Evolutionary conservation across 805 yeast genomes (phyloP), one percentile per base, ranked within the genome.

Genomic region (Metschnikowia borealis): DNA sequence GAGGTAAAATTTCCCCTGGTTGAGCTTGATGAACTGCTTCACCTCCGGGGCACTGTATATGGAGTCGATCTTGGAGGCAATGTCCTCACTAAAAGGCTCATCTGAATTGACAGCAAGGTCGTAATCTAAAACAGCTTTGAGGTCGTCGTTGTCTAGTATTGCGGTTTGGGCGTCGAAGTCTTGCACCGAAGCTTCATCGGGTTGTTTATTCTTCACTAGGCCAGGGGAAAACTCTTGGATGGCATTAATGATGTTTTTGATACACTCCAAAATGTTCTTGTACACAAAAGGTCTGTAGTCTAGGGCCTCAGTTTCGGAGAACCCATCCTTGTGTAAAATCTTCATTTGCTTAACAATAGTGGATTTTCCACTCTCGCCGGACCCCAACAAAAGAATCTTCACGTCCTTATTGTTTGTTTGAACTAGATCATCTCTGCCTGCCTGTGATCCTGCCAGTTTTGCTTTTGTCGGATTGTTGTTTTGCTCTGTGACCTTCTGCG

Each of bases 351-450:
- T 87, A 47, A 87, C 80, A 47, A 87, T 82, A 15, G 95, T 87
- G 6, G 90, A 83, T 62, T 87, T 87, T 4, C 95, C 95, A 54
- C 84, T 77, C 62, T 87, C 95, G 14, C 98, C 99, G 0, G 97
- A 87, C 5, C 99, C 94, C 44, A 87, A 68, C 33, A 91, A 73
- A 35, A 91, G 72, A 43, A 91, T 83, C 64, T 90, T 90, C 48
- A 84, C 82, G 51, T 82, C 87, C 54, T 77, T 64, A 23, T 57
- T 63, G 29, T 49, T 54, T 3, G 55, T 52, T 33, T 48, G 50
- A n/a, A 43, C 47, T 18, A 48, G 46, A 18, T 49, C 48, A 48
- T 45, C 40, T 38, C 44, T 34, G 21, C 42, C 49, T 26, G 41
- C 41, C 38, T 37, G 47, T 36, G 39, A 29, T 23, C 41, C 41